Conservation (phyloP, 306 rosid genomes). For the Hippophae rhamnoides region DNA sequence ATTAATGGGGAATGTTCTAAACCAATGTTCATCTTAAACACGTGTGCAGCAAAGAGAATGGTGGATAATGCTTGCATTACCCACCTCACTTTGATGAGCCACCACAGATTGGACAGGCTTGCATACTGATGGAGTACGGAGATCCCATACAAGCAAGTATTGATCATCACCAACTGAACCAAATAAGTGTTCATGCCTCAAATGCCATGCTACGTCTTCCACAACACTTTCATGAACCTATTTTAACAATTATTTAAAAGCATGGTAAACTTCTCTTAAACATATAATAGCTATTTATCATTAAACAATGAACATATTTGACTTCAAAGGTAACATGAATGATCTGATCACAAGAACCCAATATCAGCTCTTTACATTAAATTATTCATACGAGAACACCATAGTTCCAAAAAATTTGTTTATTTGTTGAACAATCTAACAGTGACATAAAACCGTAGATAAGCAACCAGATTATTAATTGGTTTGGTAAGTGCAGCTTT, state of each 20-base stretch:
- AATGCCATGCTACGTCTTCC: slow-evolving; percentile 98
- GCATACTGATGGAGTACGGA: slow-evolving; percentile 63
- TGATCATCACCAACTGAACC: slow-evolving; percentile 99
- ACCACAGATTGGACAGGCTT: slow-evolving; percentile 89
- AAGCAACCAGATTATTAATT: no score
- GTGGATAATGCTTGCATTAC: slow-evolving; percentile 3
- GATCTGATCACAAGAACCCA: slow-evolving; percentile 1
- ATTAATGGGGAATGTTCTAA: no score
- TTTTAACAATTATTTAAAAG: slow-evolving; percentile 6
- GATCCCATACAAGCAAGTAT: slow-evolving; percentile 84
- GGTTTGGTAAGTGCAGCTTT: no score
- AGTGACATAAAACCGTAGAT: no score
- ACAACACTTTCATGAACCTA: slow-evolving; percentile 97
- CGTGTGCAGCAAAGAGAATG: neutral
- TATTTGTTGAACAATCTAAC: no score
- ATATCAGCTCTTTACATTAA: slow-evolving; percentile 3
- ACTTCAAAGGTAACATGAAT: neutral
- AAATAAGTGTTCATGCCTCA: slow-evolving; percentile 94
- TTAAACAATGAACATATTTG: neutral
- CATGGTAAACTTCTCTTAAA: neutral
- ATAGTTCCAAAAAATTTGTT: no score
- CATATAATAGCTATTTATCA: neutral
- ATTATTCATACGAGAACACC: neutral
- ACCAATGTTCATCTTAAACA: no score
- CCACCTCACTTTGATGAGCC: slow-evolving; percentile 95